Conservation (phyloP, 139 green algal genomes). For the Desmodesmus armatus region DNA sequence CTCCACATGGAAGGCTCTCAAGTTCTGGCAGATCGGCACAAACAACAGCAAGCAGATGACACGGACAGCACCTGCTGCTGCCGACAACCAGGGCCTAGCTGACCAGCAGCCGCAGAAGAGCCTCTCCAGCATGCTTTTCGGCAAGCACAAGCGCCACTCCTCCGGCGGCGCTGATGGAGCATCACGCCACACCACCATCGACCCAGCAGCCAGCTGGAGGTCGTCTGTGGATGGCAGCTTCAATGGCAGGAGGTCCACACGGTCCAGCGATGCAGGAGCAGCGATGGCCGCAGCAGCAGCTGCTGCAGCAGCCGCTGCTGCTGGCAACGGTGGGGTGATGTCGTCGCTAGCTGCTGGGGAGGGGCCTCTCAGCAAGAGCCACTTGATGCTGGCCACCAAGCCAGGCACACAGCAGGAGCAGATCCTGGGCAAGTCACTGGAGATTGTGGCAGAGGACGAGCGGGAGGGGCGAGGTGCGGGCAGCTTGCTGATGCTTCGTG, state of each 20-base stretch:
- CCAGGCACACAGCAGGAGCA: background rate
- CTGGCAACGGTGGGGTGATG: background rate
- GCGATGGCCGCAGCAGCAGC: background rate
- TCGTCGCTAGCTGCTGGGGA: conserved; percentile 9
- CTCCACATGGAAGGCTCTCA: background rate
- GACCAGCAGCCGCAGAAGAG: conserved; percentile 35
- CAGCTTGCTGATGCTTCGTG: background rate
- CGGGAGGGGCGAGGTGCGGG: conserved; percentile 40
- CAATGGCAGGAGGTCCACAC: background rate
- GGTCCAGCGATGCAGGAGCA: background rate
- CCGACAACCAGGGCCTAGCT: no score
- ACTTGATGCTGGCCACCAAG: conserved; percentile 8
- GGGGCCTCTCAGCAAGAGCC: conserved; percentile 32
- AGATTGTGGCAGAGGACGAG: conserved; percentile 32
- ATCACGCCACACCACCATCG: background rate
- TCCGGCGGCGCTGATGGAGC: background rate
- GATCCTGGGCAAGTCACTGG: conserved; percentile 13
- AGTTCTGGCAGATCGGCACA: conserved; percentile 20
- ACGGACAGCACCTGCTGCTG: no score
- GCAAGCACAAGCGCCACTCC: conserved; percentile 2
- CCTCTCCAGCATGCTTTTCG: conserved; percentile 28
- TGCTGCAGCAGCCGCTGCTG: background rate
- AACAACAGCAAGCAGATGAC: background rate
- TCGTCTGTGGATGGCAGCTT: conserved; percentile 1
- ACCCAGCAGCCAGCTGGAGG: conserved; percentile 21